Base-by-base conservation (phyloP, 148 eudicot species). In the Camellia granthamiana region DNA sequence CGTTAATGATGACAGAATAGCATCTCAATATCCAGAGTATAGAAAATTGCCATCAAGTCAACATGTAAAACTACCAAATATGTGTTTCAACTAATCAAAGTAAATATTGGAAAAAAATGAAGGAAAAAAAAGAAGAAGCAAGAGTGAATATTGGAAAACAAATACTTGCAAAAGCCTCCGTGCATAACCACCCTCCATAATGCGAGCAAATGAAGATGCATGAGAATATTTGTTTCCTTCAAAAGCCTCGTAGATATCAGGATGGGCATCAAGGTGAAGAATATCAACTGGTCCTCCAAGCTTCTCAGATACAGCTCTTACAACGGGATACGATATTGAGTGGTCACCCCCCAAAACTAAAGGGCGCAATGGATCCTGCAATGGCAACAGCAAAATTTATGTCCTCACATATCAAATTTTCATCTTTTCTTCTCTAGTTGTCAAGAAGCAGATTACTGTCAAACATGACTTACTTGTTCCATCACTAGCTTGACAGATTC, bases 101-200 rank as follows among this genome's bases (percentile, higher is more conserved):
- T 1, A 12, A 10, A 64, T 5, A 64, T 5, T 18, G 1, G n/a
- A 1, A 62, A 62, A 19, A 5, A 58, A 11, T 41, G 14, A 58
- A 75, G 67, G 42, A 49, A 23, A 6, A 1, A 47, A 0, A 19
- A 65, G 7, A 43, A 51, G 38, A 69, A 75, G 21, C 58, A 60
- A 42, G 8, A 72, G 51, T 69, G 63, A 44, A 30, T 42, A 60
- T 72, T 44, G 18, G 41, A 6, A 73, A 82, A 75, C 52, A 41
- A 84, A 47, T 14, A 95, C 99, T 88, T 95, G 99, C 88, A 95
- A 83, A 74, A 95, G 91, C 71, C 99, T 85, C 55, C 97, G 86
- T 42, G 93, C 97, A 89, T 92, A 90, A 81, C 99, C 99, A 78
- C 99, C 99, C 85, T 95, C 99, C 99, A 95, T 95, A 54, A 95